A percentile compares a stretch with the other conserved stretches of the same genome.
phyloP scores from a whole-genome alignment of 495 filamentous ascomycete species.

The Penicillium antarcticum region DNA sequence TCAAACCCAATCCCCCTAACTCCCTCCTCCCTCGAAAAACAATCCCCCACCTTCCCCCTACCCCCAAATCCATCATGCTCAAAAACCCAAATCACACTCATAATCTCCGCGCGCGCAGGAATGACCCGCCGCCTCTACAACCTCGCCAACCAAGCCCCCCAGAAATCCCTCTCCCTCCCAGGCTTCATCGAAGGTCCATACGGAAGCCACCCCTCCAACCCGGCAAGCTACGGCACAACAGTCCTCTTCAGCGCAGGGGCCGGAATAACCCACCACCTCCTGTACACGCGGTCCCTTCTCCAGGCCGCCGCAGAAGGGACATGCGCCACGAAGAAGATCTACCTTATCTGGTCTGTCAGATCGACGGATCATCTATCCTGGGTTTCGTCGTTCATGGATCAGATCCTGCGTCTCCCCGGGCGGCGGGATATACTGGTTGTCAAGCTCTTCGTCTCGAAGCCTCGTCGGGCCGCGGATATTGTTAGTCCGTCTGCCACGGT shows the following conservation, averaged over 20 bases:
- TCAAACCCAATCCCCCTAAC: conserved; percentile 7
- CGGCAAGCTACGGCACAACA: conserved; percentile 80
- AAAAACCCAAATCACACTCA: conserved; percentile 66
- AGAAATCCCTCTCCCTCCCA: conserved; percentile 55
- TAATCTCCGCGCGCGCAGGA: conserved; percentile 74
- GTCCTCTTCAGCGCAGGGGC: conserved; percentile 85
- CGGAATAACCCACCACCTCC: conserved; percentile 84
- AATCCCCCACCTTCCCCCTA: conserved; percentile 28
- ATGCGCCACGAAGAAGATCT: conserved; percentile 72
- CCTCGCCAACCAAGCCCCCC: conserved; percentile 57
- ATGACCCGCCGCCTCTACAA: conserved; percentile 77
- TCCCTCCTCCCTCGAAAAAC: conserved; percentile 37
- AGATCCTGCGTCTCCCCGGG: conserved; percentile 78
- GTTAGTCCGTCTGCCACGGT: conserved; percentile 77
- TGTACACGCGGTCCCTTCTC: conserved; percentile 72
- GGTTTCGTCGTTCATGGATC: conserved; percentile 94
- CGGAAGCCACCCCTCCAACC: conserved; percentile 58
- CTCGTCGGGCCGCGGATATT: conserved; percentile 59
- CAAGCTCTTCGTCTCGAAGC: conserved; percentile 86
- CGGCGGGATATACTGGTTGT: conserved; percentile 80
- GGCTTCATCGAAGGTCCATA: conserved; percentile 84
- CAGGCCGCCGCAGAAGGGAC: conserved; percentile 63
- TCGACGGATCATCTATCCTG: conserved; percentile 86
- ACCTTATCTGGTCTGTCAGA: conserved; percentile 89
- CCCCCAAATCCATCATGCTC: conserved; percentile 21